Evolutionary conservation across 202 grass and related monocot species (phyloP), one percentile per base, ranked within the genome.

Genomic region (Dendrocalamus latiflorus): DNA sequence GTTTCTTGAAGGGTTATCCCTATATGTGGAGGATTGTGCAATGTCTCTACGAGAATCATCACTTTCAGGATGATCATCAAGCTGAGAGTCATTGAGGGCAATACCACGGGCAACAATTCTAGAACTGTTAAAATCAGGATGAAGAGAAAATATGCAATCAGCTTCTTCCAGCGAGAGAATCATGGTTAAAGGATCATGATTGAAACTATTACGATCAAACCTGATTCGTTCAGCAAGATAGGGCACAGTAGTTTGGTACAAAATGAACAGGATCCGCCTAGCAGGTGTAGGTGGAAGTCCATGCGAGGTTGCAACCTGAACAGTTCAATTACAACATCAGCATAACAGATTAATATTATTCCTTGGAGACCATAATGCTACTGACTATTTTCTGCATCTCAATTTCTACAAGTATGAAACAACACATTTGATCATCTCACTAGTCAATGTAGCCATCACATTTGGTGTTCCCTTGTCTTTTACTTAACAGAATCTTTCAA

Each of bases 191-290:
- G 11, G 50, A 72, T 26, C 2, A 0, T 53, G 45, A 64, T 16
- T 47, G 26, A 86, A 83, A 34, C 5, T 67, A 66, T 61, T 22
- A 28, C 21, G 57, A 16, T 15, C 58, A 83, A 82, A 95, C 95
- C 95, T 98, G 45, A 98, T 92, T 72, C 93, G 87, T 91, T 98
- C 95, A 72, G 91, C 93, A 51, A 98, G 87, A 88, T 95, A 98
- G 10, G 95, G 91, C 44, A 98, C 69, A 17, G 87, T 83, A 83
- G 93, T 98, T 83, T 98, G 93, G 65, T 98, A 98, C 69, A 98
- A 69, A 75, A 98, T 91, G 83, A 95, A 98, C 85, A 98, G 87
- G 45, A 95, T 84, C 70, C 85, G 64, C 65, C 91, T 91, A 54
- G 93, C 93, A 85, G 93, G 93, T 70, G 95, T 98, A 37, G 95